Percentiles rank a stretch among this genome's conserved stretches.
Conservation (phyloP, 441 rosid genomes). For the Mallotus japonicus region DNA sequence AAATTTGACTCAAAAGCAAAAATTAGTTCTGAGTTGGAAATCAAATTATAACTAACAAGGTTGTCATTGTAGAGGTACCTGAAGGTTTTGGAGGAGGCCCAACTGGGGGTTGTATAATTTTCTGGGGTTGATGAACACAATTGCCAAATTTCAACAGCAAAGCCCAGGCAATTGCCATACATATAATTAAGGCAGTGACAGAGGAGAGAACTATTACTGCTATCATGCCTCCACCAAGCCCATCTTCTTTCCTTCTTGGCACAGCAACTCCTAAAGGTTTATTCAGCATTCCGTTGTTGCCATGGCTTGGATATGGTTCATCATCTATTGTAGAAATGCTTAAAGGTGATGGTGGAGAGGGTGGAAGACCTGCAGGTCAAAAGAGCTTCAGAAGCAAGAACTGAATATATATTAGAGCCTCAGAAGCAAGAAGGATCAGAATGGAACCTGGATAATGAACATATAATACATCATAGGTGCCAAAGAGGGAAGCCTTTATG, state of each 20-base stretch:
- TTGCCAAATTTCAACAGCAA: conserved; percentile 37
- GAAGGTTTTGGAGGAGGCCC: conserved; percentile 38
- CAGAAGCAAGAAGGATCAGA: conserved; percentile 7
- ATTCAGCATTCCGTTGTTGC: conserved; percentile 29
- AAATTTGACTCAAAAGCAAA: neutral
- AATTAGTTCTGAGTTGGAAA: neutral
- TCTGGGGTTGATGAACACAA: conserved; percentile 27
- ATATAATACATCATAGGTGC: conserved; percentile 53
- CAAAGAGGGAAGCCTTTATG: conserved; percentile 48
- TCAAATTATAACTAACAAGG: neutral
- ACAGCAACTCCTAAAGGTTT: conserved; percentile 65
- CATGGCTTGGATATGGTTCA: conserved; percentile 39
- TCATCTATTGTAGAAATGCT: conserved; percentile 34
- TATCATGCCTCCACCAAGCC: conserved; percentile 37
- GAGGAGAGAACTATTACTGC: conserved; percentile 51
- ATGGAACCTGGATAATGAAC: conserved; percentile 60
- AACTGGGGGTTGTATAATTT: conserved; percentile 23
- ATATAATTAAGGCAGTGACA: conserved; percentile 41
- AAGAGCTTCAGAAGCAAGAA: conserved; percentile 15
- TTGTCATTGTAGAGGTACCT: conserved; percentile 34
- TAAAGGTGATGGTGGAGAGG: conserved; percentile 56
- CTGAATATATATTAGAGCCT: neutral
- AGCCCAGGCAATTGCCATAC: conserved; percentile 41
- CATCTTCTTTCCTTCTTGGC: conserved; percentile 36
- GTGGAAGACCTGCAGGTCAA: conserved; percentile 57